phyloP scores from a whole-genome alignment of 179 eudicot species.

The Amaranthus tricolor region DNA sequence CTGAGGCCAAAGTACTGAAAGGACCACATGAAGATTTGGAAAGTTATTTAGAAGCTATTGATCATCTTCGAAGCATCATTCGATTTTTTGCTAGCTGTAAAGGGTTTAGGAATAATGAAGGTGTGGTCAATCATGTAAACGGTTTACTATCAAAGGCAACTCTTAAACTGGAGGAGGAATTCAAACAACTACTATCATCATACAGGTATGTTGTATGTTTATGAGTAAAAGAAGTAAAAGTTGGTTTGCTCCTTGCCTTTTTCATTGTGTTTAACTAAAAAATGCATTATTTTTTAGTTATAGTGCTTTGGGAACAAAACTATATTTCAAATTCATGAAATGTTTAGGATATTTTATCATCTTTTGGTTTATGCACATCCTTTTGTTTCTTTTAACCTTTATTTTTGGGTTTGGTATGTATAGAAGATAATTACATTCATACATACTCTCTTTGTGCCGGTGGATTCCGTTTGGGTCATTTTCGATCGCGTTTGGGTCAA shows the following conservation, averaged over 20 bases:
- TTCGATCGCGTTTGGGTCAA: too few species aligned
- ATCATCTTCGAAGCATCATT: constrained; percentile 73
- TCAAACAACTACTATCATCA: constrained; percentile 64
- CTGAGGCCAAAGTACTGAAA: constrained; percentile 87
- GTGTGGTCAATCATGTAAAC: constrained; percentile 71
- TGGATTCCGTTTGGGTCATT: too few species aligned
- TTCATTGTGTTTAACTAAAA: neutral
- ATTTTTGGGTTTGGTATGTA: neutral
- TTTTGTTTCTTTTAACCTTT: neutral
- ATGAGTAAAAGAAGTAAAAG: neutral
- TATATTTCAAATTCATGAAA: neutral
- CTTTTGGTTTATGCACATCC: neutral
- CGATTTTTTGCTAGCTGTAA: constrained; percentile 76
- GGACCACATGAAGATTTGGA: constrained; percentile 98
- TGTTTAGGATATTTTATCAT: neutral
- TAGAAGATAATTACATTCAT: neutral
- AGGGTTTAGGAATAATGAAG: constrained; percentile 90
- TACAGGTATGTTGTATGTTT: constrained; percentile 56
- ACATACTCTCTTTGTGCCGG: too few species aligned
- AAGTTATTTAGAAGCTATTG: constrained; percentile 91
- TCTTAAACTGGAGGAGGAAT: constrained; percentile 95
- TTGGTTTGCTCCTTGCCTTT: constrained; percentile 5
- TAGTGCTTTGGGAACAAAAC: neutral
- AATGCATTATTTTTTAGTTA: neutral
- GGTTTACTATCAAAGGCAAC: constrained; percentile 77